phyloP scores from a whole-genome alignment of 108 stramenopile species.

The Heterococcus sp. region DNA sequence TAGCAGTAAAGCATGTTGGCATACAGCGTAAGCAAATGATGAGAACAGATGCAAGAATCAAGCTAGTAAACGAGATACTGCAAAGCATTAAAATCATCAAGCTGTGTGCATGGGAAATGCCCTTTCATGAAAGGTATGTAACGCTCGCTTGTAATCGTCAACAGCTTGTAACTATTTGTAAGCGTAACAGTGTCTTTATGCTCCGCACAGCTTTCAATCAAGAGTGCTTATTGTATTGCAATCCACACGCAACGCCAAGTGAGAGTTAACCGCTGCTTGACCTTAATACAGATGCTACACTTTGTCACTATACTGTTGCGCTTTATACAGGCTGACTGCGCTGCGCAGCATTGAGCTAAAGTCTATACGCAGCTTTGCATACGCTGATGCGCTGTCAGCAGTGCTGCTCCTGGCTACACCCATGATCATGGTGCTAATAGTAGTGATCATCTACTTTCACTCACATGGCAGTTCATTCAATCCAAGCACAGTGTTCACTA shows the following conservation, averaged over 20 bases:
- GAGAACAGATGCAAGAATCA: conserved; percentile 73
- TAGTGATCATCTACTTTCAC: conserved; percentile 21
- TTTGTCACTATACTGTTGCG: no score
- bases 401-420: conserved; percentile 16
- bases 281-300: no score
- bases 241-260: no score
- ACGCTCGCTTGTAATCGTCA: no score
- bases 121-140: conserved; percentile 64
- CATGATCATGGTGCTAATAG: conserved; percentile 13
- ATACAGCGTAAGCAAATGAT: conserved; percentile 68
- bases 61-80: conserved; percentile 79
- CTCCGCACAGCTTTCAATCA: no score
- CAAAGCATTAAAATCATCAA: conserved; percentile 80
- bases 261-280: no score
- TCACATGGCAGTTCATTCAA: conserved; percentile 30
- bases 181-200: no score
- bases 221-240: no score
- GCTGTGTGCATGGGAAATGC: conserved; percentile 83
- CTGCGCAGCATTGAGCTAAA: conserved; percentile 65
- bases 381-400: conserved; percentile 14
- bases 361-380: conserved; percentile 16
- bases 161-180: no score
- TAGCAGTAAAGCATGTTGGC: conserved; percentile 50
- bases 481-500: conserved; percentile 46
- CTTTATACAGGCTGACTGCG: conserved; percentile 57